Conservation (phyloP, 176 grass and related monocot genomes). For the Carex scoparia region DNA sequence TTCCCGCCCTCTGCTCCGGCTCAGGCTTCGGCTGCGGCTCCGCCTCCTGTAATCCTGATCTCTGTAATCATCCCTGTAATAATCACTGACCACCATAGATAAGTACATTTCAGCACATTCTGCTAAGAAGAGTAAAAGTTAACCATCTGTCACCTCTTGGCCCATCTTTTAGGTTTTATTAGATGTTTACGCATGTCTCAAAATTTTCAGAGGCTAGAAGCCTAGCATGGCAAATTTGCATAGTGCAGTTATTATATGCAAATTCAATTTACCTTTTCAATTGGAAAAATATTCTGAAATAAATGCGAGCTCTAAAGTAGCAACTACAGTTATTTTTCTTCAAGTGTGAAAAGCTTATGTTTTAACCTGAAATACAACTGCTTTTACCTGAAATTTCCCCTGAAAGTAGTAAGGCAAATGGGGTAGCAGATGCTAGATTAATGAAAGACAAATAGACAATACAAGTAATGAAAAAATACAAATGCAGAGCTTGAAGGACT, state of each 20-base stretch:
- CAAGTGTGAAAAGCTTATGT: not conserved
- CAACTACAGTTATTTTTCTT: not conserved
- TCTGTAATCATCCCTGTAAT: constrained; percentile 42
- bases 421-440: not conserved
- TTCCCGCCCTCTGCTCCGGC: constrained; percentile 49
- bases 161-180: too few species aligned
- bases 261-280: not conserved
- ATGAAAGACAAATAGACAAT: not conserved
- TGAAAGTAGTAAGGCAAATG: not conserved
- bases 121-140: too few species aligned
- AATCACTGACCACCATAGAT: not conserved
- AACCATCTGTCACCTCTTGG: too few species aligned
- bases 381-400: not conserved
- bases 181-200: too few species aligned
- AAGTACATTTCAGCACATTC: too few species aligned
- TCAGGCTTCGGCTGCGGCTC: constrained; percentile 27
- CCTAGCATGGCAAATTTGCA: not conserved
- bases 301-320: not conserved
- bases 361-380: not conserved
- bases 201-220: too few species aligned
- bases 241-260: not conserved
- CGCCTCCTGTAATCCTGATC: constrained; percentile 44
- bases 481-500: not conserved
- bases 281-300: not conserved
- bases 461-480: not conserved